Evolutionary conservation across 805 yeast genomes (phyloP).

Genomic region (Nakazawaea ishiwadae): DNA sequence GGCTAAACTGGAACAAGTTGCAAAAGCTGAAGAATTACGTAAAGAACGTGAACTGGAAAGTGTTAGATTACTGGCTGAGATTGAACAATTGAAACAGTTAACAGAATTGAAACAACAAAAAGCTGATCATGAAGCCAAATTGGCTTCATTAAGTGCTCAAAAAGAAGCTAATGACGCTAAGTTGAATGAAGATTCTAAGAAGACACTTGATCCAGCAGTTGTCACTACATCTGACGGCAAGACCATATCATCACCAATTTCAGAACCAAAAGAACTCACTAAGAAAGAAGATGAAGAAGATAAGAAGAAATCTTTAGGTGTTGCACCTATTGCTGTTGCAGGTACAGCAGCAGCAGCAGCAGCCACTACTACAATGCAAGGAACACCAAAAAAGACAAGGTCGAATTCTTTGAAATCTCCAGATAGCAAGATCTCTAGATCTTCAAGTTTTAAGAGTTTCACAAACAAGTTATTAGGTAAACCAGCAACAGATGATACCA

Average conservation of each 20-base stretch:
- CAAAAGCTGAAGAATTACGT: conserved; percentile 19
- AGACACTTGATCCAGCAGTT: conserved; percentile 17
- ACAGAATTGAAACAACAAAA: conserved; percentile 35
- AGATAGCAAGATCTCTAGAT: too few relatives aligned
- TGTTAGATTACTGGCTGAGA: conserved; percentile 33
- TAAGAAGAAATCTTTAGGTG: too few relatives aligned
- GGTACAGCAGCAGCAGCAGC: too few relatives aligned
- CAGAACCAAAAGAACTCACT: too few relatives aligned
- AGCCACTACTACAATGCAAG: too few relatives aligned
- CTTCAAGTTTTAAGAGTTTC: background rate
- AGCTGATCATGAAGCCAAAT: conserved; percentile 29
- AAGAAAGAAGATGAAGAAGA: too few relatives aligned
- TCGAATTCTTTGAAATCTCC: too few relatives aligned
- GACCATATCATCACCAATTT: too few relatives aligned
- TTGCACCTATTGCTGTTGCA: too few relatives aligned
- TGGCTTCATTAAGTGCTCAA: conserved; percentile 19
- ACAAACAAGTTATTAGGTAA: background rate
- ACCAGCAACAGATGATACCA: background rate
- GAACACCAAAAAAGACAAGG: too few relatives aligned
- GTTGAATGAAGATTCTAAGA: conserved; percentile 20
- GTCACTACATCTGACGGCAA: conserved; percentile 4
- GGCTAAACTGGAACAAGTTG: conserved; percentile 26
- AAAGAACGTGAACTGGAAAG: conserved; percentile 34
- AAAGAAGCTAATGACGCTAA: conserved; percentile 20
- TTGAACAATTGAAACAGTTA: conserved; percentile 34